Conservation (phyloP, 2,329 filamentous ascomycete genomes). For the Neonectria neomacrospora region DNA sequence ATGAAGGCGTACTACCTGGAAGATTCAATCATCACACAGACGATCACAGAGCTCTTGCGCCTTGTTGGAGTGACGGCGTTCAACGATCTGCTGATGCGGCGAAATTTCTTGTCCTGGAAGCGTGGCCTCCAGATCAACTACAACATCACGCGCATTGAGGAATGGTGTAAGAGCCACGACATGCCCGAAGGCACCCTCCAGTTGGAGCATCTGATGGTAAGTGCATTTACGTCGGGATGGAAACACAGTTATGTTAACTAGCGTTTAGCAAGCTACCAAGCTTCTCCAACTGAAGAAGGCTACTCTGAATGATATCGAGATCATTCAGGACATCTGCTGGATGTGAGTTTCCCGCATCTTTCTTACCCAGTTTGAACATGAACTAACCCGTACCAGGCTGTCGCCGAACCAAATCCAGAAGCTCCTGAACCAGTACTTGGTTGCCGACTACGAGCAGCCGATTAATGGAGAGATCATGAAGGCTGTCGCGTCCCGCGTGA, state of each 20-base stretch:
- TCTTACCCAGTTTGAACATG: neutral
- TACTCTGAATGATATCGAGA: constrained; percentile 98
- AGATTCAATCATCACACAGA: constrained; percentile 94
- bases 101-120: constrained; percentile 99
- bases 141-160: constrained; percentile 98
- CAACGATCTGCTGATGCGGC: constrained; percentile 96
- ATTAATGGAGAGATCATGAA: constrained; percentile 99
- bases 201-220: constrained; percentile 96
- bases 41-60: constrained; percentile 90
- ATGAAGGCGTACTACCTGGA: constrained; percentile 99
- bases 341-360: constrained; percentile 73
- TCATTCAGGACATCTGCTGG: constrained; percentile 99
- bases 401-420: constrained; percentile 99
- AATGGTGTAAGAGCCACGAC: constrained; percentile 99
- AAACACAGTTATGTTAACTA: constrained; percentile 42
- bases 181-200: constrained; percentile 99
- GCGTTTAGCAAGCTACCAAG: constrained; percentile 88
- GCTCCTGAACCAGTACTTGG: constrained; percentile 96
- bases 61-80: constrained; percentile 98
- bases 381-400: constrained; percentile 67
- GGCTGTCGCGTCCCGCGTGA: constrained; percentile 94
- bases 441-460: constrained; percentile 98
- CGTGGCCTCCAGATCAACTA: constrained; percentile 99
- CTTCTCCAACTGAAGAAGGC: constrained; percentile 98
- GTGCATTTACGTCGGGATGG: constrained; percentile 1